Base-by-base conservation (phyloP, 208 protist genomes). In the Acanthamoeba lenticulata region DNA sequence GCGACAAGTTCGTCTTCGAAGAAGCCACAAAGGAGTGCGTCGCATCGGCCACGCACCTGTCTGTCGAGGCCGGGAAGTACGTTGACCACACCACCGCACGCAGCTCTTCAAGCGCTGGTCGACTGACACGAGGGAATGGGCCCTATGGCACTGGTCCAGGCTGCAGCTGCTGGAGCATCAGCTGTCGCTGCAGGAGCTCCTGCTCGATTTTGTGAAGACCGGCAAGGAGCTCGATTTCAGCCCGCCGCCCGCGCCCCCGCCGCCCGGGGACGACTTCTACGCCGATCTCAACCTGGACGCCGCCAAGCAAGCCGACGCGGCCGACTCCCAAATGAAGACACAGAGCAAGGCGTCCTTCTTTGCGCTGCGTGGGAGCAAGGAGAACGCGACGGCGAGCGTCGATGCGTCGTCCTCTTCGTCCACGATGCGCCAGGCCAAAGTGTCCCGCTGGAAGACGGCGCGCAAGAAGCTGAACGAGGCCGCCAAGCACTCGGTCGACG, bases 401-500 rank as follows among this genome's bases (percentile, higher is more conserved):
- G 57, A 65, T 1, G 2, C 57, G 57, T 34, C 57, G 57, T 34
- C n/a, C n/a, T n/a, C n/a, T n/a, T n/a, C 52, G 21, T 60, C 52
- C 21, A 21, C 36, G 32, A 13, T 42, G 38, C 67, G 67, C 2
- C 67, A 77, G 13, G 67, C 67, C 67, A 77, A 77, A 34, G 67
- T 77, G 38, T 77, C 67, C 1, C 32, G 67, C 36, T 77, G 67
- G 67, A 77, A 77, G 67, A 77, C 67, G 6, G 67, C 67, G 4
- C 67, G 67, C 11, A 77, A 77, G 67, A 77, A 77, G 38, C 67
- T 77, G 67, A 77, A 77, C 38, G 67, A 77, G 21, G 67, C 67
- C 36, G 67, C 67, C 34, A 77, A 77, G 67, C 32, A 38, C 21
- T 77, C 67, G 29, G 67, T 77, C 67, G 67, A 77, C 9, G 67